These are phyloP conservation scores for Aspergillus quadricinctus DNA, from an alignment of 2,329 filamentous ascomycete species.

Conservation along the genomic window DNA sequence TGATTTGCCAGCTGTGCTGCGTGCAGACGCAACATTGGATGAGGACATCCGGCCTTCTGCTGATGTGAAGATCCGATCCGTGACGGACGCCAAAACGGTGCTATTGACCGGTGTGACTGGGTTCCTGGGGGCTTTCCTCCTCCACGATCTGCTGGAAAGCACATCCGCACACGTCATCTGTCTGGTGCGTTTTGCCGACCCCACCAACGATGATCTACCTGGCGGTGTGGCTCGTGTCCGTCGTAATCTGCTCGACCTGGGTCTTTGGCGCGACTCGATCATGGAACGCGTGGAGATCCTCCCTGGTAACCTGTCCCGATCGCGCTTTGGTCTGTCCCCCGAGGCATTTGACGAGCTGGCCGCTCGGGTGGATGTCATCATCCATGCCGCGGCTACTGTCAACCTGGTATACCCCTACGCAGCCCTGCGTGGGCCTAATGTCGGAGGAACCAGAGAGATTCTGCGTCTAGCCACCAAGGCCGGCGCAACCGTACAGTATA, in stretches of 20 bases:
- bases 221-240: constrained; percentile 69
- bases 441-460: constrained; percentile 73
- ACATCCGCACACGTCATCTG: constrained; percentile 68
- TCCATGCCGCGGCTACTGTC: constrained; percentile 74
- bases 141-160: constrained; percentile 62
- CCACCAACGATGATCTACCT: constrained; percentile 59
- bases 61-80: constrained; percentile 50
- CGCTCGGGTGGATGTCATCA: constrained; percentile 63
- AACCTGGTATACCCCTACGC: constrained; percentile 80
- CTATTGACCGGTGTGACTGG: constrained; percentile 72
- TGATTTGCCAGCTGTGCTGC: constrained; percentile 65
- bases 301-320: constrained; percentile 66
- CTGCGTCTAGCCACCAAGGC: constrained; percentile 64
- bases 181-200: constrained; percentile 68
- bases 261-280: constrained; percentile 71
- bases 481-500: constrained; percentile 69
- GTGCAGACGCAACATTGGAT: constrained; percentile 62
- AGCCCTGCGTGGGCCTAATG: constrained; percentile 67
- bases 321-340: constrained; percentile 63
- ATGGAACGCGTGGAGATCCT: constrained; percentile 74
- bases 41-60: constrained; percentile 59
- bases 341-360: constrained; percentile 64
- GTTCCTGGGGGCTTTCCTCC: constrained; percentile 70
- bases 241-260: constrained; percentile 71
- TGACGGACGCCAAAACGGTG: constrained; percentile 64